Evolutionary conservation across 2,329 filamentous ascomycete species (phyloP).

Genomic region (Sporothrix globosa): DNA sequence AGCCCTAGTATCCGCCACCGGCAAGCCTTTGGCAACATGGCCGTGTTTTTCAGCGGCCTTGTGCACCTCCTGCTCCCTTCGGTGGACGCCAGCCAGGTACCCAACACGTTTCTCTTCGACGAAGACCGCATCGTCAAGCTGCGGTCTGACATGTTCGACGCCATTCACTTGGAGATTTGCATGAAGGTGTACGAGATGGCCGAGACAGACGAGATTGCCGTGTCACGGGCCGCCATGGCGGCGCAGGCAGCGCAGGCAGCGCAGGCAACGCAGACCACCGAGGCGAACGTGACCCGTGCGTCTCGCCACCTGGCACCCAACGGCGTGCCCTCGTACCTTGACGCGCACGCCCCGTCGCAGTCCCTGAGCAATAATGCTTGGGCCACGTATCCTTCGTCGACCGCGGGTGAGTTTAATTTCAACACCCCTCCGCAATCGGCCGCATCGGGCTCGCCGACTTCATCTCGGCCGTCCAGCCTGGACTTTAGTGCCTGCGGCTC

Average conservation of each 20-base stretch:
- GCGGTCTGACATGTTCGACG: conserved; percentile 63
- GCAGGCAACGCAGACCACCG: conserved; percentile 1
- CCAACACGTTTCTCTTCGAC: conserved; percentile 66
- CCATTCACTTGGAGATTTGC: conserved; percentile 66
- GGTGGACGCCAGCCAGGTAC: conserved; percentile 51
- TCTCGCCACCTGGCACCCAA: conserved; percentile 18
- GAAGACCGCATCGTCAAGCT: conserved; percentile 66
- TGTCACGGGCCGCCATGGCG: background rate
- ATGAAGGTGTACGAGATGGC: conserved; percentile 62
- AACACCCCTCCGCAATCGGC: conserved; percentile 34
- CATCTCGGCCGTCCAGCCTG: conserved; percentile 57
- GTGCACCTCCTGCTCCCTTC: conserved; percentile 60
- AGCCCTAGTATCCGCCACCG: conserved; percentile 43
- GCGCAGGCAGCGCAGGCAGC: background rate
- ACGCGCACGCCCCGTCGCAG: conserved; percentile 33
- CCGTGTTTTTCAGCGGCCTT: conserved; percentile 62
- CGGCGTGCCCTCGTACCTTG: conserved; percentile 29
- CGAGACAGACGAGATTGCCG: conserved; percentile 47
- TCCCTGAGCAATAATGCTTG: background rate
- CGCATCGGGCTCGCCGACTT: conserved; percentile 39
- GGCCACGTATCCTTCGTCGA: background rate
- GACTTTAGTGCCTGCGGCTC: conserved; percentile 56
- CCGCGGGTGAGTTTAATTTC: conserved; percentile 33
- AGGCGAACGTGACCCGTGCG: conserved; percentile 8
- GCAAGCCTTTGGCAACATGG: conserved; percentile 60